phyloP scores from a whole-genome alignment of 202 grass and related monocot genomes.

The Musa balbisiana region DNA sequence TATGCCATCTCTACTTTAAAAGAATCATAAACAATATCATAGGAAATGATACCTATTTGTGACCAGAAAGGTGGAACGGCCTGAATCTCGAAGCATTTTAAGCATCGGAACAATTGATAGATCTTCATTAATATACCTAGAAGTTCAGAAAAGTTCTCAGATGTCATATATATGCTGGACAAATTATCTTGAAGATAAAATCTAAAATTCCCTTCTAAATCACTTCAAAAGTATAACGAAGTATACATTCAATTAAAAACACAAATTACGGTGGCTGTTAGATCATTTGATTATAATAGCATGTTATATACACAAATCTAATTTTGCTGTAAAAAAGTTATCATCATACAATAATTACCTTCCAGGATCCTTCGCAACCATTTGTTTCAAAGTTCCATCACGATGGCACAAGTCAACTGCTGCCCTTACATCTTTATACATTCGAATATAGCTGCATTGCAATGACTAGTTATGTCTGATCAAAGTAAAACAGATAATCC shows the following conservation, averaged over 20 bases:
- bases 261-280: not conserved
- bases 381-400: constrained; percentile 92
- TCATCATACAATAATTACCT: constrained; percentile 33
- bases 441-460: constrained; percentile 54
- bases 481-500: not conserved
- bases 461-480: constrained; percentile 24
- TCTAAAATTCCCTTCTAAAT: not conserved
- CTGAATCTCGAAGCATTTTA: constrained; percentile 83
- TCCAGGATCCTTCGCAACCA: constrained; percentile 83
- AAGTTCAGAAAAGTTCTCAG: constrained; percentile 17
- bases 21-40: constrained; percentile 10
- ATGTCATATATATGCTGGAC: not conserved
- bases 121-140: constrained; percentile 94
- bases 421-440: constrained; percentile 93
- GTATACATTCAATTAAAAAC: not conserved
- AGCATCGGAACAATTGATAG: constrained; percentile 88
- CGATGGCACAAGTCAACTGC: constrained; percentile 94
- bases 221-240: not conserved
- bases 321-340: not conserved
- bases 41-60: constrained; percentile 68
- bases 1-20: not conserved
- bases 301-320: not conserved
- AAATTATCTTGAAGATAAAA: not conserved
- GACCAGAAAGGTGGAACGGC: constrained; percentile 79
- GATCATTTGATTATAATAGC: not conserved